phyloP scores from a whole-genome alignment of 306 rosid genomes.

The Castanea crenata region DNA sequence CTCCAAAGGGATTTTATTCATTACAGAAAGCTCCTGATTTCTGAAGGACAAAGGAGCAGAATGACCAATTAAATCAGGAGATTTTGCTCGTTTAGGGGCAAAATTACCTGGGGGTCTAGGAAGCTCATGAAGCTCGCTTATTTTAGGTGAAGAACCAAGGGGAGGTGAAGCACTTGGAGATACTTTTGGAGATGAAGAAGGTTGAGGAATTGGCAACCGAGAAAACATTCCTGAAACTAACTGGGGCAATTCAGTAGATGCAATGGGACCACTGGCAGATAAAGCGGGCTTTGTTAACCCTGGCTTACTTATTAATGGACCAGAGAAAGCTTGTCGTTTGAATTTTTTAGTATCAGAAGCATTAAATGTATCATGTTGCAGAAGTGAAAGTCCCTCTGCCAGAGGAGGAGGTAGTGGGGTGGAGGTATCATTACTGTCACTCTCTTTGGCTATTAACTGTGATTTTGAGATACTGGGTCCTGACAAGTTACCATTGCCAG shows the following conservation, averaged over 20 bases:
- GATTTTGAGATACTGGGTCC: slow-evolving; percentile 40
- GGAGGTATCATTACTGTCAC: slow-evolving; percentile 42
- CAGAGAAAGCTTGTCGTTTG: slow-evolving; percentile 71
- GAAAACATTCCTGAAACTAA: slow-evolving; percentile 43
- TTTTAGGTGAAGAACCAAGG: slow-evolving; percentile 67
- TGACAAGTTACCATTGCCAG: slow-evolving; percentile 39
- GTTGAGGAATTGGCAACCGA: slow-evolving; percentile 59
- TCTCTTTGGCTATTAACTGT: slow-evolving; percentile 53
- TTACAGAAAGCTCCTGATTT: slow-evolving; percentile 47
- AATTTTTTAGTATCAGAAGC: slow-evolving; percentile 48
- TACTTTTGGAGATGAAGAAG: slow-evolving; percentile 68
- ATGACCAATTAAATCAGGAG: slow-evolving; percentile 51
- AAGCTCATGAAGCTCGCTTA: slow-evolving; percentile 93
- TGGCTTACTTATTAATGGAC: slow-evolving; percentile 64
- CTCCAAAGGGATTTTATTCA: slow-evolving; percentile 46
- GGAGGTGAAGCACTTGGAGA: slow-evolving; percentile 79
- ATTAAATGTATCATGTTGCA: slow-evolving; percentile 43
- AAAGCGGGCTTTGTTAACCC: slow-evolving; percentile 45
- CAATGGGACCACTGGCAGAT: slow-evolving; percentile 38
- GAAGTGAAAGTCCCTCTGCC: slow-evolving; percentile 47
- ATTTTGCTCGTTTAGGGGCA: slow-evolving; percentile 41
- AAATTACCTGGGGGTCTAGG: slow-evolving; percentile 82
- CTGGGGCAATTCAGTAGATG: slow-evolving; percentile 39
- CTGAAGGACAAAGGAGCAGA: slow-evolving; percentile 70
- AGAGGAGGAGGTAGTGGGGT: slow-evolving; percentile 64